Base-by-base conservation (phyloP, 352 stramenopile species). In the Phytopythium cucurbitacearum region DNA sequence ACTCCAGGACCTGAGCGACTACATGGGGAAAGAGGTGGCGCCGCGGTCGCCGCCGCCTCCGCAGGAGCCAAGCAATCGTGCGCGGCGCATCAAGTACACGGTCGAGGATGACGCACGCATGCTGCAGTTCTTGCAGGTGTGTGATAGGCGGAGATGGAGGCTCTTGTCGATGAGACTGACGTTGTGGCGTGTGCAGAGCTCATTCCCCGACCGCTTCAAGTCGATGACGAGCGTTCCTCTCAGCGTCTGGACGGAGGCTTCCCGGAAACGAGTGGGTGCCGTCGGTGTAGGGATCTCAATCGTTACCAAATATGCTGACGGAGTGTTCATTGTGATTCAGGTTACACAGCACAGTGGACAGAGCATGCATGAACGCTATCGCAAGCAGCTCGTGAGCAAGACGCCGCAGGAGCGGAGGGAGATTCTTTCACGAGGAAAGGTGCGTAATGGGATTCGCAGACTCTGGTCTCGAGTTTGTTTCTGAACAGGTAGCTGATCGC, bases 301-400 rank as follows among this genome's bases (percentile, higher is more conserved):
- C 21, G 21, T 28, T 28, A 28, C 21, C 21, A 28, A 28, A 28
- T 28, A 28, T 28, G 21, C 21, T 28, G 21, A 28, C 21, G 21
- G 21, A 28, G 21, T 28, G 21, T 28, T 28, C 21, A 28, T 28
- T 28, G 21, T 21, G 36, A 12, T 47, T 0, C 39, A 70, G 43
- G 56, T 87, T n/a, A 77, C 67, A 7, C 9, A 38, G 0, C 79
- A 79, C 40, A 64, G 69, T 1, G 49, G 51, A 0, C 48, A 60
- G 13, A 87, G 79, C 34, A 86, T 89, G 79, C 64, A 75, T 48
- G 64, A 85, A 37, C 76, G 65, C 40, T 87, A 75, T 47, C 56
- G 68, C 15, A 85, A 81, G 51, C 40, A 73, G 3, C 43, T 87
- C 42, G 47, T 60, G 48, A 51, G 38, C 47, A 70, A 75, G 48